A percentile compares a stretch with the other conserved stretches of the same genome.
Conservation (phyloP, 2,329 filamentous ascomycete species). For the Cytospora piceicola region DNA sequence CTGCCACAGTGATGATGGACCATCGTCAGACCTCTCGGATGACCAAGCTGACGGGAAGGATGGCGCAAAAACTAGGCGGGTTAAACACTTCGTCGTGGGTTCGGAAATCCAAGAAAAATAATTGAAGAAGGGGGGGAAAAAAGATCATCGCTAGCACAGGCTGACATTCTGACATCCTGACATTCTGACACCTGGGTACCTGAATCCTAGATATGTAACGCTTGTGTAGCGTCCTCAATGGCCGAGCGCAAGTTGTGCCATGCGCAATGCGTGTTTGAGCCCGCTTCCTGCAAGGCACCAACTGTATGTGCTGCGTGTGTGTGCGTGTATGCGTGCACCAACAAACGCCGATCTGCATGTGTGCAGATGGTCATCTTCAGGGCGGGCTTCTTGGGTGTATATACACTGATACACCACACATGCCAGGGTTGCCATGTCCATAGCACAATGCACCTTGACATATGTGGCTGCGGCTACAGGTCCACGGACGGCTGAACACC, state of each 20-base stretch:
- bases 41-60: background rate
- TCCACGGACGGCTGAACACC: background rate
- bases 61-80: background rate
- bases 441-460: background rate
- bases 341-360: background rate
- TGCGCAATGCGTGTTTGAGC: background rate
- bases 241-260: background rate
- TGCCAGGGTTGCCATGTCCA: background rate
- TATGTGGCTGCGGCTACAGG: background rate
- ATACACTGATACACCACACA: no score
- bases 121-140: no score
- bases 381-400: background rate
- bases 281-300: conserved; percentile 1
- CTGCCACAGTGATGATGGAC: background rate
- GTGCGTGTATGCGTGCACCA: background rate
- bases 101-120: no score
- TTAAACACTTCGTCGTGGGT: no score
- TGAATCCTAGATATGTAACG: background rate
- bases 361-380: background rate
- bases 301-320: no score
- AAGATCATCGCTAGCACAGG: no score
- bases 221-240: background rate
- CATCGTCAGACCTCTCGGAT: background rate
- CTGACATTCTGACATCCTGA: no score
- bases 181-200: background rate